Conservation (phyloP, 176 grass and related monocot species). For the Lolium perenne region DNA sequence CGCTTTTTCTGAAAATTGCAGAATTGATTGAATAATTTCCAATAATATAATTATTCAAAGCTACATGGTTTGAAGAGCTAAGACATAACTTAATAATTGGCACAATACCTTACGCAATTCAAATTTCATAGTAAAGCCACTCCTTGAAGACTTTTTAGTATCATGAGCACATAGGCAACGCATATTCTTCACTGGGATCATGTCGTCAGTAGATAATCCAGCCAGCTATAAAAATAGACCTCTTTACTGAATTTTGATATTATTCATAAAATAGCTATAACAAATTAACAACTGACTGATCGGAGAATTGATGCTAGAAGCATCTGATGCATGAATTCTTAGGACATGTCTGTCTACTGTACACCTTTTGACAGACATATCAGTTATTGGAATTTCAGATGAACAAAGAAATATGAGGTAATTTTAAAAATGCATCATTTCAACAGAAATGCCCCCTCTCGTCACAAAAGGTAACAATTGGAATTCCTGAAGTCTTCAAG, state of each 20-base stretch:
- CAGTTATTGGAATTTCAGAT: neutral
- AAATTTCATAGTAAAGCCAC: conserved; percentile 76
- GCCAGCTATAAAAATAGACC: conserved; percentile 63
- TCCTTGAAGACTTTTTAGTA: conserved; percentile 68
- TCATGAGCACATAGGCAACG: conserved; percentile 59
- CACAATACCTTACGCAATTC: conserved; percentile 63
- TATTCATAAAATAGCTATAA: neutral
- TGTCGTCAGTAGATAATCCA: conserved; percentile 76
- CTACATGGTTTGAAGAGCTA: conserved; percentile 2
- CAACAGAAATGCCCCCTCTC: conserved; percentile 16
- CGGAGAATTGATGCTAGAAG: neutral
- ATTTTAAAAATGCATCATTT: conserved; percentile 24
- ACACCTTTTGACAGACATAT: neutral
- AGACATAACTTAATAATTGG: neutral
- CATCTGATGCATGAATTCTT: neutral
- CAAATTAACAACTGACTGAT: conserved; percentile 14
- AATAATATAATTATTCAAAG: conserved; percentile 14
- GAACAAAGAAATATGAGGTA: neutral
- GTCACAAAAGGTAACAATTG: neutral
- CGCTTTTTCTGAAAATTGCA: conserved; percentile 67
- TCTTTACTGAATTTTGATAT: conserved; percentile 13
- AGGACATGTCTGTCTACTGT: neutral
- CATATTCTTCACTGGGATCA: conserved; percentile 80
- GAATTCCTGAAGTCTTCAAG: neutral
- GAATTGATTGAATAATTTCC: conserved; percentile 19